Conservation (phyloP, 1,284 basidiomycete genomes). For the Sanghuangporus weigelae region DNA sequence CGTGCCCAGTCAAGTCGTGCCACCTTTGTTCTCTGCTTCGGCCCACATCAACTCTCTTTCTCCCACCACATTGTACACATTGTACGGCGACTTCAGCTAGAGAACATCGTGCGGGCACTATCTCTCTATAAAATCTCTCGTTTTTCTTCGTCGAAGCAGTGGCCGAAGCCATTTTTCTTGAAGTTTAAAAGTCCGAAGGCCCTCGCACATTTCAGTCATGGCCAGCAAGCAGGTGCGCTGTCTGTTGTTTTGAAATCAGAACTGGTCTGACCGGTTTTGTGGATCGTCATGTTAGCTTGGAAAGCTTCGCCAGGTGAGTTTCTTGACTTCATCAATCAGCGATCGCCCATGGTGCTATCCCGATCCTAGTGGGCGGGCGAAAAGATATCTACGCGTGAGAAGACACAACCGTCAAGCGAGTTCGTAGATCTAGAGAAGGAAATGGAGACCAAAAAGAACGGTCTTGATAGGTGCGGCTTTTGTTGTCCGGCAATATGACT, state of each 20-base stretch:
- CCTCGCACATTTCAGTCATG: constrained; percentile 30
- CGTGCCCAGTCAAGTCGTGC: background rate
- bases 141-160: background rate
- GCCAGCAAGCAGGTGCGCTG: constrained; percentile 50
- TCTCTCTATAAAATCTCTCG: background rate
- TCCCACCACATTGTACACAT: background rate
- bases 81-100: background rate
- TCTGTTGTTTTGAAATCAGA: background rate
- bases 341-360: constrained; percentile 28
- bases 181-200: background rate
- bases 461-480: constrained; percentile 48
- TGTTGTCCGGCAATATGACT: background rate
- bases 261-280: background rate
- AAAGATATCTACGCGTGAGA: constrained; percentile 68
- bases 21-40: background rate
- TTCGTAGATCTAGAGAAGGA: constrained; percentile 66
- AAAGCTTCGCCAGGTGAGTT: constrained; percentile 56
- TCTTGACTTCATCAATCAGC: background rate
- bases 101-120: constrained; percentile 7
- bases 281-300: constrained; percentile 41
- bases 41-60: background rate
- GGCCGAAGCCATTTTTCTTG: background rate
- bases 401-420: constrained; percentile 58
- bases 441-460: constrained; percentile 60
- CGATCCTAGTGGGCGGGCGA: constrained; percentile 65